Percentiles rank a stretch among this genome's conserved stretches.
Evolutionary conservation across 148 eudicot species (phyloP).

Genomic region (Chenopodium album): DNA sequence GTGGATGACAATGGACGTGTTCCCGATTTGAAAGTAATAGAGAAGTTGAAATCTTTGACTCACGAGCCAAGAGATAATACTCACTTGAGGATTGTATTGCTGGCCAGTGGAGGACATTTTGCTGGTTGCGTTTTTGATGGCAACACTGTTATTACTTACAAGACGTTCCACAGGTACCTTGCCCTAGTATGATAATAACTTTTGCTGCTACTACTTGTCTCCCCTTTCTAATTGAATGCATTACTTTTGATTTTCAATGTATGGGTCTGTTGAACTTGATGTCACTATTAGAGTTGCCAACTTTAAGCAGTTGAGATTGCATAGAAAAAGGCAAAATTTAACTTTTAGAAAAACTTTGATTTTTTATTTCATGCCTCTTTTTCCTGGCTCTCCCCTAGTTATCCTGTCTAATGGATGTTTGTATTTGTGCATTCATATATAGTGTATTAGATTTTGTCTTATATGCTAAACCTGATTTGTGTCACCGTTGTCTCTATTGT

Average conservation of each 20-base stretch:
- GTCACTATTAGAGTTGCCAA: neutral
- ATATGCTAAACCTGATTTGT: neutral
- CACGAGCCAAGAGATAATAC: constrained; percentile 67
- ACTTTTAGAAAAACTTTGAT: neutral
- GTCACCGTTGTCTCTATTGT: neutral
- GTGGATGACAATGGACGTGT: constrained; percentile 28
- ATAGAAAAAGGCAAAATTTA: neutral
- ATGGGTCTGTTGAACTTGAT: neutral
- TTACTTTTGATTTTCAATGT: neutral
- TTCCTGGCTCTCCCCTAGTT: too few relatives aligned
- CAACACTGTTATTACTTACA: constrained; percentile 68
- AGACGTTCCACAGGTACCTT: constrained; percentile 84
- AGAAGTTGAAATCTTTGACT: constrained; percentile 46
- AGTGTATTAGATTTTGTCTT: neutral
- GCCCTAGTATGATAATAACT: neutral
- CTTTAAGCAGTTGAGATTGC: neutral
- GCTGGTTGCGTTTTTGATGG: constrained; percentile 99
- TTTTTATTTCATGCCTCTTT: too few relatives aligned
- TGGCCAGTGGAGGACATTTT: constrained; percentile 91
- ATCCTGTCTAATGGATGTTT: neutral
- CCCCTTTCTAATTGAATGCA: neutral
- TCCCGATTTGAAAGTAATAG: constrained; percentile 43
- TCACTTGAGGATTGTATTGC: constrained; percentile 68
- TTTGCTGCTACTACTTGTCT: neutral
- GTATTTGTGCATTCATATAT: neutral